phyloP scores from a whole-genome alignment of 805 yeast species.

The Ogataea nitratoaversa region DNA sequence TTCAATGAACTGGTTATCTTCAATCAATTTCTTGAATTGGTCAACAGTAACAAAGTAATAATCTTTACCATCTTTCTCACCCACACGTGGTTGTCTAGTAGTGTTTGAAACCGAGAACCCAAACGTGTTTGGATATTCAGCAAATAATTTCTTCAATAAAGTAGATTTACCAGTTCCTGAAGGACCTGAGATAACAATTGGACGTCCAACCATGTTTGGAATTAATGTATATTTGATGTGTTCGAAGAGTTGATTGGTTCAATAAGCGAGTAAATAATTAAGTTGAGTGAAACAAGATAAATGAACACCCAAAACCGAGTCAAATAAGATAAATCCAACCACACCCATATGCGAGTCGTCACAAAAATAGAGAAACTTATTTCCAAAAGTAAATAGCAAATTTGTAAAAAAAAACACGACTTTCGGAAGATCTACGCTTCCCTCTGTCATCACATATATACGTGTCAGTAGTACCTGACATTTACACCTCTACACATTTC shows the following conservation, averaged over 20 bases:
- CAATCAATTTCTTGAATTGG: slow-evolving; percentile 72
- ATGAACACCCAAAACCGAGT: no score
- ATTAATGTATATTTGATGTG: not conserved
- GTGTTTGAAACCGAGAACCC: slow-evolving; percentile 95
- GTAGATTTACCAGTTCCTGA: slow-evolving; percentile 97
- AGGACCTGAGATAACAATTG: slow-evolving; percentile 95
- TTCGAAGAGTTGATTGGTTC: not conserved
- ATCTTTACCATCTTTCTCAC: slow-evolving; percentile 85
- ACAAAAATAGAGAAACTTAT: no score
- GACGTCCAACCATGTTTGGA: slow-evolving; percentile 45
- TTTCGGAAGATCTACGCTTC: no score
- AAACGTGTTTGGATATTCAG: slow-evolving; percentile 83
- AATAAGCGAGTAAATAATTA: no score
- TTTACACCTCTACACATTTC: no score
- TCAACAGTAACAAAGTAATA: slow-evolving; percentile 84
- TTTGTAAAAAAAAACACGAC: no score
- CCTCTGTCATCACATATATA: no score
- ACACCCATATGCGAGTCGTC: no score
- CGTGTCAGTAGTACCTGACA: no score
- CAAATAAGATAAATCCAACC: no score
- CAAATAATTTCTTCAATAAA: slow-evolving; percentile 79
- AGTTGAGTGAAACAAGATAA: no score
- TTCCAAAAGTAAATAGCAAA: no score
- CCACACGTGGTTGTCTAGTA: slow-evolving; percentile 86
- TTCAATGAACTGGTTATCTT: slow-evolving; percentile 77